These are phyloP conservation scores for Dichotomocladium elegans DNA, from an alignment of 371 early-diverging fungal species.

Conservation along the genomic window DNA sequence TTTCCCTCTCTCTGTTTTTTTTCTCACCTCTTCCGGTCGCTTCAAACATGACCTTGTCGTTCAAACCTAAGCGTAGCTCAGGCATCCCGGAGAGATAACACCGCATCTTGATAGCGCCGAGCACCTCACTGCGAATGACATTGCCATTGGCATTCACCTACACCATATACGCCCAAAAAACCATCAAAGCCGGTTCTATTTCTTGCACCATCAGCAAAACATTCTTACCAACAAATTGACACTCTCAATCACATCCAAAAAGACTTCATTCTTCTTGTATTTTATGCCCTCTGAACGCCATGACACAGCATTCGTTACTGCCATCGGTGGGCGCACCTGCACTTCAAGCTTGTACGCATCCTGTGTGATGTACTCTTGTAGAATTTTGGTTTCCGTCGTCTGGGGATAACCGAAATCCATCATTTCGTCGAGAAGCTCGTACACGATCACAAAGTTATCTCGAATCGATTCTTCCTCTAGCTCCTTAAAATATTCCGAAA, in stretches of 20 bases:
- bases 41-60: slow-evolving; percentile 98
- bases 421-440: slow-evolving; percentile 98
- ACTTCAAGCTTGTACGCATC: slow-evolving; percentile 93
- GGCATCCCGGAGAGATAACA: slow-evolving; percentile 98
- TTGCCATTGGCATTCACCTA: slow-evolving; percentile 89
- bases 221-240: slow-evolving; percentile 87
- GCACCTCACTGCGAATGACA: slow-evolving; percentile 92
- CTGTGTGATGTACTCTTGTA: slow-evolving; percentile 97
- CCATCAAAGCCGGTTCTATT: not conserved
- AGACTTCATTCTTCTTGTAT: slow-evolving; percentile 98
- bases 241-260: slow-evolving; percentile 96
- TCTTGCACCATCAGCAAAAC: not conserved
- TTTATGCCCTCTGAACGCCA: slow-evolving; percentile 97
- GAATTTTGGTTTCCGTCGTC: slow-evolving; percentile 95
- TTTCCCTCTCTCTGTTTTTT: not conserved
- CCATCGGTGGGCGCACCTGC: slow-evolving; percentile 90
- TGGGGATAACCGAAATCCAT: slow-evolving; percentile 99
- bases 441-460: slow-evolving; percentile 91
- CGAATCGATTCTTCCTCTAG: slow-evolving; percentile 97
- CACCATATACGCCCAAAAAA: not conserved
- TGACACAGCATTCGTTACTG: slow-evolving; percentile 96
- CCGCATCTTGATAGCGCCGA: slow-evolving; percentile 95
- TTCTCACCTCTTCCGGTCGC: slow-evolving; percentile 81
- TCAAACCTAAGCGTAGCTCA: slow-evolving; percentile 95
- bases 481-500: slow-evolving; percentile 96